Percentiles rank a stretch among this genome's conserved stretches.
phyloP scores from a whole-genome alignment of 75 land plant genomes.

The Pseudotsuga menziesii region DNA sequence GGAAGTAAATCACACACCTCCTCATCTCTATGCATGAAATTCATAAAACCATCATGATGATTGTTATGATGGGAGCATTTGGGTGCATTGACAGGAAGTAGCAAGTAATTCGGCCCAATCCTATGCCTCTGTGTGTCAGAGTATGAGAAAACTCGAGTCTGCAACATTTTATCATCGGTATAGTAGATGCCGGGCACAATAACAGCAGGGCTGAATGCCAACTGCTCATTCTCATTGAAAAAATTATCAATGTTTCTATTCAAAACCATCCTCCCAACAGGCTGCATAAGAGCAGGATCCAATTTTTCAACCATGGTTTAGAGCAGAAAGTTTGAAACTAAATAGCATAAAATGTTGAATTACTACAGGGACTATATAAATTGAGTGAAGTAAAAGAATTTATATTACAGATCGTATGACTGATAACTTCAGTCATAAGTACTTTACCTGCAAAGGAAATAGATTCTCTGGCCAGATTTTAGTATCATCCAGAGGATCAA shows the following conservation, averaged over 20 bases:
- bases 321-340: neutral
- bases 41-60: slow-evolving; percentile 53
- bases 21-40: slow-evolving; percentile 51
- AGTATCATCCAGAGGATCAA: slow-evolving; percentile 44
- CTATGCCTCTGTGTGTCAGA: slow-evolving; percentile 42
- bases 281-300: slow-evolving; percentile 16
- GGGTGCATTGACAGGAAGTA: slow-evolving; percentile 49
- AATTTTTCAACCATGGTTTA: neutral
- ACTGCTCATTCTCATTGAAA: slow-evolving; percentile 43
- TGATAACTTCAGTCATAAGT: neutral
- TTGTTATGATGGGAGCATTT: slow-evolving; percentile 48
- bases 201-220: slow-evolving; percentile 37
- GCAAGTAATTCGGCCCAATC: slow-evolving; percentile 40
- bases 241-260: slow-evolving; percentile 48
- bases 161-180: slow-evolving; percentile 43
- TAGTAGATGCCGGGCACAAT: slow-evolving; percentile 48
- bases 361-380: neutral
- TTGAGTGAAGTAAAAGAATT: neutral
- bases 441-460: slow-evolving; percentile 35
- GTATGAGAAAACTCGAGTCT: slow-evolving; percentile 43
- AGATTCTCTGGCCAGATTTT: slow-evolving; percentile 47
- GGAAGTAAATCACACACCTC: slow-evolving; percentile 18
- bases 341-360: neutral
- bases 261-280: slow-evolving; percentile 43
- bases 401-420: neutral